Evolutionary conservation across 2,329 filamentous ascomycete genomes (phyloP), one percentile per base, ranked within the genome.

Genomic region (Oidium heveae): DNA sequence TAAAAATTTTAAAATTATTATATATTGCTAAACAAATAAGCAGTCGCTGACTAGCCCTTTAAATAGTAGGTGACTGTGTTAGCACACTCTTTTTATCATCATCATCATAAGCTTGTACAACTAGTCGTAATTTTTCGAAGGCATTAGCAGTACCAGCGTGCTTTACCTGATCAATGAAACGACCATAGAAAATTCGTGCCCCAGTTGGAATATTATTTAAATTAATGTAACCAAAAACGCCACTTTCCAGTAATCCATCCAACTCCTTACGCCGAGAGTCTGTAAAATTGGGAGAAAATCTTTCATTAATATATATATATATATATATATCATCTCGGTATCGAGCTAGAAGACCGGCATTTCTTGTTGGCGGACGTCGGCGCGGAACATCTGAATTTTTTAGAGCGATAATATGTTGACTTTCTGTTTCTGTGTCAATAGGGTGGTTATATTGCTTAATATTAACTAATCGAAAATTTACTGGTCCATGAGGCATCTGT

Each of bases 161-260:
- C 24, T 59, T 59, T 1, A 58, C 44, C 28, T 57, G 37, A 41
- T 59, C 56, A 13, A 59, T 46, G 43, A 57, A 57, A 8, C 56
- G 15, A 13, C 16, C 46, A 15, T 56, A 55, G 39, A 56, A 57
- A 4, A 59, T 51, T 22, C 46, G 13, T 20, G 33, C n/a, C 15
- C 12, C 12, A n/a, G 20, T 10, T 34, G 32, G 49, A 13, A 52
- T 52, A 18, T 52, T 32, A 20, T 20, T 34, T n/a, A 34, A 9
- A 36, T 52, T 34, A 22, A 37, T 15, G n/a, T 36, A n/a, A 20
- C 18, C 6, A 37, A 52, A 52, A 22, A 52, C n/a, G 16, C 32
- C 49, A 4, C 18, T 52, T 36, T 52, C 33, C 16, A 52, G 28
- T 34, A 52, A 18, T n/a, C 49, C 18, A 36, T 34, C 18, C n/a